Percentiles rank a stretch among this genome's conserved stretches.
These are phyloP conservation scores for Boletus edulis DNA, from an alignment of 768 basidiomycete genomes.

Conservation along the genomic window DNA sequence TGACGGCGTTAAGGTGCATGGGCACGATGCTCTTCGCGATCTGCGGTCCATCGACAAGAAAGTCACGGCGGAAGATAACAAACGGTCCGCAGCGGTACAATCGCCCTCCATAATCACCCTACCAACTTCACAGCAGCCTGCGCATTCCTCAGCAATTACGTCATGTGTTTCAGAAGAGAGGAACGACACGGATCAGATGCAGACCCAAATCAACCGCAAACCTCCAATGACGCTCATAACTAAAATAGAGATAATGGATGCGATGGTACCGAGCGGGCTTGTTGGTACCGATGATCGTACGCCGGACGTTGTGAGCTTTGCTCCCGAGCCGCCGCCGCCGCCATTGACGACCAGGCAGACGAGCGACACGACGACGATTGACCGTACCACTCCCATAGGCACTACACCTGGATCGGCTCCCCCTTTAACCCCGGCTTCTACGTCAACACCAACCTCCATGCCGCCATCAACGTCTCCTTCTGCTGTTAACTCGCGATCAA, in stretches of 20 bases:
- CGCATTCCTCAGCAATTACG: background rate
- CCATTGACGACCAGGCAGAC: slow-evolving; percentile 27
- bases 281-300: slow-evolving; percentile 14
- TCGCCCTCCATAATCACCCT: background rate
- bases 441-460: slow-evolving; percentile 12
- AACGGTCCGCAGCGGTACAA: background rate
- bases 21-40: background rate
- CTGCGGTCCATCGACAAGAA: background rate
- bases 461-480: slow-evolving; percentile 26
- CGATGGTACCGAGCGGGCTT: slow-evolving; percentile 17
- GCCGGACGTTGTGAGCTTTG: slow-evolving; percentile 25
- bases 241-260: slow-evolving; percentile 28
- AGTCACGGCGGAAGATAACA: background rate
- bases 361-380: slow-evolving; percentile 11
- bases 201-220: slow-evolving; percentile 4
- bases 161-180: slow-evolving; percentile 1
- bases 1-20: background rate
- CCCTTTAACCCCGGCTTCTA: slow-evolving; percentile 7
- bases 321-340: slow-evolving; percentile 32
- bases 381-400: background rate
- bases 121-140: background rate
- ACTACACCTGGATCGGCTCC: background rate
- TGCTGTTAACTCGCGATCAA: slow-evolving; percentile 22
- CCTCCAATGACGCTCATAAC: slow-evolving; percentile 13
- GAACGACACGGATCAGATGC: slow-evolving; percentile 5